These are phyloP conservation scores for Laetiporus sulphureus DNA, from an alignment of 1,284 basidiomycete genomes.

Conservation along the genomic window DNA sequence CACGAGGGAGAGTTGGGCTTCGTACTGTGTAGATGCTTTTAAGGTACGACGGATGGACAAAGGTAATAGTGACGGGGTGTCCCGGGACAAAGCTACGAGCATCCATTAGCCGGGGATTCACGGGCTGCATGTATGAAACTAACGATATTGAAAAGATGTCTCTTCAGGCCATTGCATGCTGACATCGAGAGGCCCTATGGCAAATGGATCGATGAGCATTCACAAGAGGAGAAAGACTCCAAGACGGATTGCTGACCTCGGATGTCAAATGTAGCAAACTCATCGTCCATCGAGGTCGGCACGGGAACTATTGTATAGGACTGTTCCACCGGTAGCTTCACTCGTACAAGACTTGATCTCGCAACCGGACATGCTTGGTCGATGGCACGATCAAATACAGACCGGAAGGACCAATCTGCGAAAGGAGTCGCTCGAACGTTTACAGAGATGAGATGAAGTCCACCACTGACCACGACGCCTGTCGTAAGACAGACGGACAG, in stretches of 20 bases:
- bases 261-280: constrained; percentile 38
- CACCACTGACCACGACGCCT: constrained; percentile 48
- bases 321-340: constrained; percentile 37
- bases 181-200: constrained; percentile 37
- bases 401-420: constrained; percentile 73
- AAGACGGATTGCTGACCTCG: constrained; percentile 4
- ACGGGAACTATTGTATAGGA: constrained; percentile 45
- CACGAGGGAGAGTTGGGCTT: constrained; percentile 64
- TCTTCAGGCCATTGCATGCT: constrained; percentile 51
- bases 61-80: constrained; percentile 21
- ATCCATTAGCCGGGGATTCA: not conserved
- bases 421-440: not conserved
- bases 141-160: constrained; percentile 49
- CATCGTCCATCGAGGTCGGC: constrained; percentile 29
- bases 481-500: constrained; percentile 49
- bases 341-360: constrained; percentile 41
- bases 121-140: constrained; percentile 14
- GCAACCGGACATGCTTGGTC: constrained; percentile 58
- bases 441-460: not conserved
- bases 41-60: constrained; percentile 70
- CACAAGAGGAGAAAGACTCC: not conserved
- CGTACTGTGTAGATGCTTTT: constrained; percentile 71
- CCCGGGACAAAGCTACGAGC: constrained; percentile 22
- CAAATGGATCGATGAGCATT: constrained; percentile 9
- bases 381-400: constrained; percentile 66